Percentiles rank a stretch among this genome's conserved stretches.
phyloP scores from a whole-genome alignment of 1,139 yeast species.

The Yamadazyma diospyri region DNA sequence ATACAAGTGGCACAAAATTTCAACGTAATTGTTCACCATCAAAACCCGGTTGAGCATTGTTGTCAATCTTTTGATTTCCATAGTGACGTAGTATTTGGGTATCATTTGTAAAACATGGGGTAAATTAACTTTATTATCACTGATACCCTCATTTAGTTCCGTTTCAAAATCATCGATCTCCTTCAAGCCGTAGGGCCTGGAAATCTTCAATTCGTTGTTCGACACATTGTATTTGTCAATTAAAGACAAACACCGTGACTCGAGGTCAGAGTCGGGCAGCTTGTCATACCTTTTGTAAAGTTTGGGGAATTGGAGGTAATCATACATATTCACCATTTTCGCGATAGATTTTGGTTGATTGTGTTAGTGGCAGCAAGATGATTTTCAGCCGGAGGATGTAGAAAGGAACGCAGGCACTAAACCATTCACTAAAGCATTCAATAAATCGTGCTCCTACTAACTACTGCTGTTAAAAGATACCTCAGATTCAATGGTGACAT shows the following conservation, averaged over 20 bases:
- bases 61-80: slow-evolving; percentile 9
- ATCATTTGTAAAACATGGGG: slow-evolving; percentile 2
- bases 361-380: too few relatives aligned
- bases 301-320: slow-evolving; percentile 14
- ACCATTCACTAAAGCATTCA: too few relatives aligned
- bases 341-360: too few relatives aligned
- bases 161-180: slow-evolving; percentile 6
- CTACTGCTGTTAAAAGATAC: too few relatives aligned
- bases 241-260: slow-evolving; percentile 12
- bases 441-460: too few relatives aligned
- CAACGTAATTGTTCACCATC: slow-evolving; percentile 7
- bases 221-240: slow-evolving; percentile 20
- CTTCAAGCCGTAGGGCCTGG: not conserved
- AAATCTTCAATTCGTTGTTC: slow-evolving; percentile 2
- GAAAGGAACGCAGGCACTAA: too few relatives aligned
- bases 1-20: slow-evolving; percentile 12
- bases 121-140: slow-evolving; percentile 8
- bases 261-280: slow-evolving; percentile 3
- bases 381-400: too few relatives aligned
- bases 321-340: too few relatives aligned
- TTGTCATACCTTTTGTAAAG: slow-evolving; percentile 7
- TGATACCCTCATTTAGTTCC: slow-evolving; percentile 6
- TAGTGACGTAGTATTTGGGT: slow-evolving; percentile 11
- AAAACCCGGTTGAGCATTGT: slow-evolving; percentile 8
- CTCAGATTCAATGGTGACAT: too few relatives aligned